phyloP scores from a whole-genome alignment of 2,329 filamentous ascomycete species.

The Fusarium continuum region DNA sequence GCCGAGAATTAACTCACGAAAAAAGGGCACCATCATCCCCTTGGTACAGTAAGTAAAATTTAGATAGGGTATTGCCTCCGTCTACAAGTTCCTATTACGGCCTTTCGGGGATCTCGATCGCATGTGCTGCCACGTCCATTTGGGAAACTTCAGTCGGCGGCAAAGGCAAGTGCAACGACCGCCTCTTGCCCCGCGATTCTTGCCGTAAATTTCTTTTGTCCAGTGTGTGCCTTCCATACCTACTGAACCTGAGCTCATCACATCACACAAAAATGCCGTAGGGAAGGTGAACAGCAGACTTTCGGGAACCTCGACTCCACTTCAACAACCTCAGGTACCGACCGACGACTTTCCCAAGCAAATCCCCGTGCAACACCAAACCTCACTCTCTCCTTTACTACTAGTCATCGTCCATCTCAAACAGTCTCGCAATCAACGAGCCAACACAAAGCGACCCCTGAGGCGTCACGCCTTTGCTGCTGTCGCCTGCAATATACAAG shows the following conservation, averaged over 20 bases:
- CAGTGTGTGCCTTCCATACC: constrained; percentile 30
- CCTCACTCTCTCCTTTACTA: constrained; percentile 19
- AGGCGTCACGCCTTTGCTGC: constrained; percentile 13
- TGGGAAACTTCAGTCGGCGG: constrained; percentile 3
- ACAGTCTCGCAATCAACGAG: constrained; percentile 10
- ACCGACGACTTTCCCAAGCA: constrained; percentile 4
- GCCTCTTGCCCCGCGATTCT: constrained; percentile 11
- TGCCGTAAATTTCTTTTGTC: constrained; percentile 18
- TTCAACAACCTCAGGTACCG: constrained; percentile 19
- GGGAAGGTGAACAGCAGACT: constrained; percentile 25
- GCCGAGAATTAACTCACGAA: too few relatives aligned
- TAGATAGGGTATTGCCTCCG: background rate
- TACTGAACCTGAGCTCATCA: constrained; percentile 28
- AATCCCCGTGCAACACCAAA: constrained; percentile 16
- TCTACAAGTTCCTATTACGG: constrained; percentile 1
- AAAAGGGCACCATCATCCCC: background rate
- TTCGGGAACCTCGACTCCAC: constrained; percentile 28
- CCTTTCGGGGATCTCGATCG: constrained; percentile 26
- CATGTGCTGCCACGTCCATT: constrained; percentile 11
- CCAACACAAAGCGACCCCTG: constrained; percentile 15
- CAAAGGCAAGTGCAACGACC: constrained; percentile 18
- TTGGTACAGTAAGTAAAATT: too few relatives aligned
- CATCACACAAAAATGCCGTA: constrained; percentile 32
- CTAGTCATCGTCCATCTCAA: constrained; percentile 10
- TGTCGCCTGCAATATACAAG: constrained; percentile 21